Percentiles rank a stretch among this genome's conserved stretches.
These are phyloP conservation scores for Talaromyces ruber DNA, from an alignment of 495 filamentous ascomycete genomes.

Conservation along the genomic window DNA sequence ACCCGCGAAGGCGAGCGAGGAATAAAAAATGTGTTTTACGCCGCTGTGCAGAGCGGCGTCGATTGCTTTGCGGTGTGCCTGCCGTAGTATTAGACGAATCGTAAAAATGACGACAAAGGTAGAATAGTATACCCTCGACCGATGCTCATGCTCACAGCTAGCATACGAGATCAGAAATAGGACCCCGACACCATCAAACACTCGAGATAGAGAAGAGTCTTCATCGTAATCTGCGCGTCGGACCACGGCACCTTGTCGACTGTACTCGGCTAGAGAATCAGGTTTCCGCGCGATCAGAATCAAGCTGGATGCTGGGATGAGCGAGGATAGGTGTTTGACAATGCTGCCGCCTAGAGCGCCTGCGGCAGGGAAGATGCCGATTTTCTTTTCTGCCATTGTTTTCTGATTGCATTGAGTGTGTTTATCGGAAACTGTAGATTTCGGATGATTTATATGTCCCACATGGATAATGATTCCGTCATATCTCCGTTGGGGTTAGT, in stretches of 20 bases:
- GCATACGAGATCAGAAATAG: conserved; percentile 36
- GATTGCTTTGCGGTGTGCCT: conserved; percentile 45
- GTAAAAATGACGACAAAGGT: not conserved
- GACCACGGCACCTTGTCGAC: conserved; percentile 20
- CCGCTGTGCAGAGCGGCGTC: conserved; percentile 47
- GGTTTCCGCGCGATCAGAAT: conserved; percentile 38
- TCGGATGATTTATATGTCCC: not conserved
- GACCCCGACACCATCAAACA: conserved; percentile 26
- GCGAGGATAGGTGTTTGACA: conserved; percentile 31
- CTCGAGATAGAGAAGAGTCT: conserved; percentile 17
- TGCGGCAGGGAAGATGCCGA: conserved; percentile 44
- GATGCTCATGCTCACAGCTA: conserved; percentile 29
- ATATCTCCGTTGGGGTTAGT: not conserved
- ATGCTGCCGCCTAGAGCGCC: conserved; percentile 40
- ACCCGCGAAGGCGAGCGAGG: conserved; percentile 51
- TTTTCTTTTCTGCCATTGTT: conserved; percentile 13
- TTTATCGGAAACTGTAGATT: not conserved
- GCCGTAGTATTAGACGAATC: not conserved
- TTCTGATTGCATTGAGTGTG: not conserved
- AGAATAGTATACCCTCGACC: conserved; percentile 15
- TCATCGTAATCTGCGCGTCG: conserved; percentile 31
- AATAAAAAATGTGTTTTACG: conserved; percentile 59
- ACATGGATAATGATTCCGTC: not conserved
- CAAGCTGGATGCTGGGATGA: conserved; percentile 28
- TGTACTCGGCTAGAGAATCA: conserved; percentile 20